Percentiles rank a stretch among this genome's conserved stretches.
Conservation (phyloP, 2,329 filamentous ascomycete genomes). For the Claviceps maximensis region DNA sequence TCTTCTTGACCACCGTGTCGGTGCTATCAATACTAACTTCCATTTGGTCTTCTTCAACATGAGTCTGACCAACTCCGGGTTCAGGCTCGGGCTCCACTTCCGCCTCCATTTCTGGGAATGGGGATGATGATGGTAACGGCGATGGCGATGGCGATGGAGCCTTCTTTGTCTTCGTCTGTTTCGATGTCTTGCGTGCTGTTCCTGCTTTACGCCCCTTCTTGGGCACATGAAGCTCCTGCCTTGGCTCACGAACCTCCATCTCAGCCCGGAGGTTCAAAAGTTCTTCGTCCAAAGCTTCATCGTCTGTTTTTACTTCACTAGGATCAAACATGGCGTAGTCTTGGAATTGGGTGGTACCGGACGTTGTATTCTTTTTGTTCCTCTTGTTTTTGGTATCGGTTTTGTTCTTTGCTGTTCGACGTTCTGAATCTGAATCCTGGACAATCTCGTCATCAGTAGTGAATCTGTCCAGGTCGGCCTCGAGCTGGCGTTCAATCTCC, state of each 20-base stretch:
- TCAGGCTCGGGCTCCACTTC: constrained; percentile 5
- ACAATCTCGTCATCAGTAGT: constrained; percentile 38
- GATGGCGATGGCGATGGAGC: constrained; percentile 16
- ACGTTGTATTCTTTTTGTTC: constrained; percentile 13
- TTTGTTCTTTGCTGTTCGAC: constrained; percentile 17
- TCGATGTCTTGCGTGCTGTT: constrained; percentile 36
- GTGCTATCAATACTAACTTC: constrained; percentile 25
- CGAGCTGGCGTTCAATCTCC: constrained; percentile 52
- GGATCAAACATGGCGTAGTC: constrained; percentile 43
- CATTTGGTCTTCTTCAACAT: constrained; percentile 11
- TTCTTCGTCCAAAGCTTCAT: constrained; percentile 38
- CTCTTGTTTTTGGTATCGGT: constrained; percentile 5
- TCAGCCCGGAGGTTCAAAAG: constrained; percentile 35
- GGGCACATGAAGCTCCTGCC: constrained; percentile 29
- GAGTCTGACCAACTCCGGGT: constrained; percentile 6
- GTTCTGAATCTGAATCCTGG: constrained; percentile 32
- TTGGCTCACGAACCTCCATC: constrained; percentile 26
- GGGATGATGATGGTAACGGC: neutral
- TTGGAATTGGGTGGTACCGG: constrained; percentile 18
- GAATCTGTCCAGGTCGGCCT: constrained; percentile 49
- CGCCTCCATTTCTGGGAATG: neutral
- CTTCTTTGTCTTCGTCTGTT: constrained; percentile 34
- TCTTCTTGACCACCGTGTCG: constrained; percentile 28
- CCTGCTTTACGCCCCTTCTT: constrained; percentile 43
- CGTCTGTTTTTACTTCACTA: constrained; percentile 28